Evolutionary conservation across 1,284 basidiomycete species (phyloP), one percentile per base, ranked within the genome.

Genomic region (Boletus semigastroideus): DNA sequence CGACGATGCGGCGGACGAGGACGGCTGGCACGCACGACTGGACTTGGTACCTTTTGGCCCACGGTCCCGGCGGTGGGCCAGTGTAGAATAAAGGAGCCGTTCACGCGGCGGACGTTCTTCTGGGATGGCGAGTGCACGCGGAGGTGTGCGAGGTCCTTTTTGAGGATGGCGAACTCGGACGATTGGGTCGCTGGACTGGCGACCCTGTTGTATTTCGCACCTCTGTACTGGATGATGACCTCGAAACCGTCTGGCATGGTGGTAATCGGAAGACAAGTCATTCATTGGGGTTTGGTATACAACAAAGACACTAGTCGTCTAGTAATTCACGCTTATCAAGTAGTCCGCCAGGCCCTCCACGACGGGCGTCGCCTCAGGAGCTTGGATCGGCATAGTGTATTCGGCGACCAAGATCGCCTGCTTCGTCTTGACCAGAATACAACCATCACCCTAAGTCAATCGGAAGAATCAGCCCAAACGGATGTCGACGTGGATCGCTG

Each of bases 391-490:
- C 25, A 80, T 76, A 1, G 62, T 59, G 73, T 98, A 98, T 63
- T 87, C 85, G 13, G 86, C 82, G 22, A 98, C 84, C 52, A 98
- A 78, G 56, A 97, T 78, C 5, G 92, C 93, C 67, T 94, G 91
- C 61, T 81, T 90, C 25, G 94, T 98, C 78, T 93, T 92, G 53
- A 93, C 87, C 57, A 95, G 67, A 55, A 94, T 75, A 52, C 80
- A 80, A 2, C 95, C 96, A 68, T 92, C 84, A 27, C 79, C 82
- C 93, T 96, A 19, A 13, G 16, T 14, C 9, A n/a, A 38, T 16
- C 9, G 6, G 3, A 39, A n/a, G 14, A 7, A 17, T 54, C 27
- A 57, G 50, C 28, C 25, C 30, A 13, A 41, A 22, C 19, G 37
- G 14, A 16, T 5, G 12, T 19, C 36, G 30, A 20, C 5, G 6